Evolutionary conservation across 1,284 basidiomycete species (phyloP).

Genomic region (Ustilago trichophora): DNA sequence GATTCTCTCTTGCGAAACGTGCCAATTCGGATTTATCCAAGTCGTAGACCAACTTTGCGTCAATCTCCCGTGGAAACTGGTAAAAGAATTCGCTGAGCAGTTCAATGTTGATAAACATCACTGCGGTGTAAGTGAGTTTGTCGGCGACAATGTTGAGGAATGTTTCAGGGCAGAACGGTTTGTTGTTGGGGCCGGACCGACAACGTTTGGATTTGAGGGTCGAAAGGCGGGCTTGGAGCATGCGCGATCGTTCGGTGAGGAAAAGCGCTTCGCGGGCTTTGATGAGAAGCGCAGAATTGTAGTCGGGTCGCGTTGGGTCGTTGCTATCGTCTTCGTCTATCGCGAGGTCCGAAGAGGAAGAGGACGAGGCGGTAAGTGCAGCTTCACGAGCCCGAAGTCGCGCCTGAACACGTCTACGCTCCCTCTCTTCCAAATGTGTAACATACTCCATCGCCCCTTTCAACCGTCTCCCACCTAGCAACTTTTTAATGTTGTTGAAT

Average conservation of each 20-base stretch:
- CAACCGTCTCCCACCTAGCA: constrained; percentile 84
- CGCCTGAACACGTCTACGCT: constrained; percentile 73
- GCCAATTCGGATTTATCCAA: constrained; percentile 85
- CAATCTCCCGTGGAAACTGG: constrained; percentile 97
- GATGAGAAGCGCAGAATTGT: constrained; percentile 75
- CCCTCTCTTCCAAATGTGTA: constrained; percentile 80
- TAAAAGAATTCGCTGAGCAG: constrained; percentile 98
- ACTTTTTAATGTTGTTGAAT: constrained; percentile 82
- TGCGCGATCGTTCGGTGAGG: constrained; percentile 80
- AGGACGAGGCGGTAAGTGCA: constrained; percentile 3
- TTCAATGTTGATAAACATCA: constrained; percentile 94
- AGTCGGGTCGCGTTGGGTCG: constrained; percentile 70
- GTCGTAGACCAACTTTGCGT: constrained; percentile 90
- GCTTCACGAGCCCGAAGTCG: constrained; percentile 54
- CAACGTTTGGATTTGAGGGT: constrained; percentile 89
- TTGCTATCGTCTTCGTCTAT: constrained; percentile 67
- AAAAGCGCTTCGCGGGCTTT: constrained; percentile 89
- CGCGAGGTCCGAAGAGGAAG: not conserved
- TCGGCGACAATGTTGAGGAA: constrained; percentile 97
- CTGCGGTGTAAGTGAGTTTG: constrained; percentile 92
- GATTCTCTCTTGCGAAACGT: constrained; percentile 94
- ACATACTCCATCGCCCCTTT: constrained; percentile 83
- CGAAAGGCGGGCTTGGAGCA: constrained; percentile 83
- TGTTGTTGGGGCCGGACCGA: constrained; percentile 82
- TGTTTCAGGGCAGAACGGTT: constrained; percentile 91